phyloP scores from a whole-genome alignment of 169 alveolate species.

The Plasmodium coatneyi region DNA sequence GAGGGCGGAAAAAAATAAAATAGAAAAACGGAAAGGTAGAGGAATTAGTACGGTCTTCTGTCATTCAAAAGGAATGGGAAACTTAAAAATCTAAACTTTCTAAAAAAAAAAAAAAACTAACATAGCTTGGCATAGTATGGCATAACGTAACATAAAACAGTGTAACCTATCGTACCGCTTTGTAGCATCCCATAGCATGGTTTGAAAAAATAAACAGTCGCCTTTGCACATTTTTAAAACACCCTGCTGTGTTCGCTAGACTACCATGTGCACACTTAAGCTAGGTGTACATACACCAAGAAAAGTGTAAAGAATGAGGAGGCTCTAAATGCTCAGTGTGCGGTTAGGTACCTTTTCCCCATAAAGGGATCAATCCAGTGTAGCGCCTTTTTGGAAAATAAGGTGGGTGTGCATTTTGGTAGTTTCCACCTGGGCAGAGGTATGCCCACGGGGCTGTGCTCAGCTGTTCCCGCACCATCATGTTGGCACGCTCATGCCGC shows the following conservation, averaged over 20 bases:
- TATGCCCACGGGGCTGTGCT: background rate
- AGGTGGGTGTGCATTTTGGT: background rate
- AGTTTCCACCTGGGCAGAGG: background rate
- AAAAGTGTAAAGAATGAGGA: background rate
- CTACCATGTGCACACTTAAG: background rate
- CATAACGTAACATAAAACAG: background rate
- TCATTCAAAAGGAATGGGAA: background rate
- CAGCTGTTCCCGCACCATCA: background rate
- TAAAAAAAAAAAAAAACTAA: background rate
- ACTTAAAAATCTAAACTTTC: background rate
- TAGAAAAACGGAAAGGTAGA: background rate
- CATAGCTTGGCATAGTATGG: background rate
- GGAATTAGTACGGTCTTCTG: background rate
- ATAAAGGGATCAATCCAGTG: background rate
- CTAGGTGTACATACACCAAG: constrained; percentile 26
- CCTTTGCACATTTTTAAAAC: background rate
- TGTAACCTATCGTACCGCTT: background rate
- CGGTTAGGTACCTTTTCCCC: background rate
- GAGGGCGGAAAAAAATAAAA: background rate
- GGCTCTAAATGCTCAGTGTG: constrained; percentile 3
- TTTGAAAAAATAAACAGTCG: background rate
- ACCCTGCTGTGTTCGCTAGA: background rate
- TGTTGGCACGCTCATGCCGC: background rate
- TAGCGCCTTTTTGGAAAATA: constrained; percentile 5
- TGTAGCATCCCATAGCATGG: background rate